A percentile compares a stretch with the other conserved stretches of the same genome.
These are phyloP conservation scores for Oryza longistaminata DNA, from an alignment of 176 grass and related monocot genomes.

Conservation along the genomic window DNA sequence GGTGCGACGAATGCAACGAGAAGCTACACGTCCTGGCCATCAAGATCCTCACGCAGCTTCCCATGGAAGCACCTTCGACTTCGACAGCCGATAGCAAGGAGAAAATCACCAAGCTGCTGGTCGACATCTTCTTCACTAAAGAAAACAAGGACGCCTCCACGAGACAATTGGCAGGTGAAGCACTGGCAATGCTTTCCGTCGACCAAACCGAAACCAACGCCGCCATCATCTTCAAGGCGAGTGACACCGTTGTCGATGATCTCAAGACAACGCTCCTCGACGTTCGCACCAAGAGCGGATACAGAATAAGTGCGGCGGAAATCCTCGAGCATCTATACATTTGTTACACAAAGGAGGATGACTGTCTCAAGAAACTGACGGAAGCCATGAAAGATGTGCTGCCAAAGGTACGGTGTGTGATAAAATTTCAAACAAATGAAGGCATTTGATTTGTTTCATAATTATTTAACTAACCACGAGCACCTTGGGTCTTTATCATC, in stretches of 20 bases:
- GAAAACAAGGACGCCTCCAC: background rate
- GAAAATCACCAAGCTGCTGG: background rate
- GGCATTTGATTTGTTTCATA: no score
- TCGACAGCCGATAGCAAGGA: background rate
- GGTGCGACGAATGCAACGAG: background rate
- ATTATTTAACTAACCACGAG: no score
- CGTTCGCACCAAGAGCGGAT: background rate
- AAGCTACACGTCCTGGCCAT: background rate
- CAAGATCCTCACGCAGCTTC: background rate
- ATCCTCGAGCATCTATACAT: background rate
- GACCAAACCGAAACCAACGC: background rate
- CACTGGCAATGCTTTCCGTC: background rate
- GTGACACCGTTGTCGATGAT: background rate
- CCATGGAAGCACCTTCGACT: background rate
- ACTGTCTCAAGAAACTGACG: background rate
- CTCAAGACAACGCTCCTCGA: background rate
- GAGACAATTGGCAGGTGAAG: background rate
- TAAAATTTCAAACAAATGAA: background rate
- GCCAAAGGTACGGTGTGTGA: background rate
- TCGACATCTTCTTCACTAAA: background rate
- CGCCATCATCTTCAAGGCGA: background rate
- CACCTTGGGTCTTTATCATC: no score
- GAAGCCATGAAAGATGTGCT: background rate
- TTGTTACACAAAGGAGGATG: background rate
- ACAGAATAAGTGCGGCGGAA: background rate